phyloP scores from a whole-genome alignment of 257 asterid species.

The Solanum chiquidenum region DNA sequence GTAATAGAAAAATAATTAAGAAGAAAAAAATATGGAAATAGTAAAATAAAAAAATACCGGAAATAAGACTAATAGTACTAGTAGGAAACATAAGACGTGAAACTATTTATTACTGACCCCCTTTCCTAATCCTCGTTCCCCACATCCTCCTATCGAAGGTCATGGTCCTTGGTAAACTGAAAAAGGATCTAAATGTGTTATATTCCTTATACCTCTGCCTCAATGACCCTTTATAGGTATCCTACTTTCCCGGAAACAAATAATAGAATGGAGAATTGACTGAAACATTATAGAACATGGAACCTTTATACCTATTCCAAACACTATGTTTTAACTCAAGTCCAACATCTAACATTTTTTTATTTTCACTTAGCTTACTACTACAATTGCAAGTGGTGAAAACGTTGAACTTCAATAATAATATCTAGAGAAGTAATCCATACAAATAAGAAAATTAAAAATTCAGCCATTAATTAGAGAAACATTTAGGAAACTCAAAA shows the following conservation, averaged over 20 bases:
- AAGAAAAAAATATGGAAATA: too few species aligned
- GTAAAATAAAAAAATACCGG: too few species aligned
- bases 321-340: background rate
- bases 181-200: too few species aligned
- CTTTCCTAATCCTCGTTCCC: too few species aligned
- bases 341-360: background rate
- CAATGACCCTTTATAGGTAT: background rate
- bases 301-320: background rate
- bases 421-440: background rate
- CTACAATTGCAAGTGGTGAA: background rate
- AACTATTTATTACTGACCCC: too few species aligned
- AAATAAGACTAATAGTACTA: too few species aligned
- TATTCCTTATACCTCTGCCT: background rate
- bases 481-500: background rate
- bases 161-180: too few species aligned
- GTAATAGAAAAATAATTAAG: too few species aligned
- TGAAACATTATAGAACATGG: background rate
- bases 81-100: too few species aligned
- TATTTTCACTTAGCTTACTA: background rate
- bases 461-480: background rate
- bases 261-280: background rate
- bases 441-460: background rate
- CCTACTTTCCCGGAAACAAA: background rate
- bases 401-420: background rate
- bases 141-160: too few species aligned